phyloP scores from a whole-genome alignment of 2,329 filamentous ascomycete genomes.

The Zymoseptoria pseudotritici region DNA sequence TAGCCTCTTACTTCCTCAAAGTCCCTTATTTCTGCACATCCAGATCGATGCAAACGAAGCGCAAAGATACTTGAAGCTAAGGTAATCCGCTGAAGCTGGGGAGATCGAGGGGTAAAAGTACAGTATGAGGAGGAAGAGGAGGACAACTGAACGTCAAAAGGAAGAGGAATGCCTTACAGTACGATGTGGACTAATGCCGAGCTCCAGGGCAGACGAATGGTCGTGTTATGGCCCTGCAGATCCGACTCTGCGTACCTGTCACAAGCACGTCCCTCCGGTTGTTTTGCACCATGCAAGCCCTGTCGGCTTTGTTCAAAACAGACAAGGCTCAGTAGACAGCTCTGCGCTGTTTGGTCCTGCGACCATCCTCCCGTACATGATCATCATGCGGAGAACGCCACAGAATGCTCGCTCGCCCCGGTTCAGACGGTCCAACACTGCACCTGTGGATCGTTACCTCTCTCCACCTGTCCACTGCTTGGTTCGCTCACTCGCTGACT shows the following conservation, averaged over 20 bases:
- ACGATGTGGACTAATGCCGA: constrained; percentile 5
- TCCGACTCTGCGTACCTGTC: constrained; percentile 12
- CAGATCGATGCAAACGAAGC: not conserved
- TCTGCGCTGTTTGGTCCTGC: constrained; percentile 8
- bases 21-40: not conserved
- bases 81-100: not conserved
- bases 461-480: not conserved
- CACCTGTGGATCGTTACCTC: constrained; percentile 19
- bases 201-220: constrained; percentile 12
- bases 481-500: constrained; percentile 4
- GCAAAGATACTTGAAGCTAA: not conserved
- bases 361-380: constrained; percentile 15
- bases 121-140: constrained; percentile 8
- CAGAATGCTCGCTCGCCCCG: constrained; percentile 14
- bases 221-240: constrained; percentile 17
- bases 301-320: constrained; percentile 24
- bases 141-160: not conserved
- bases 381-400: constrained; percentile 19
- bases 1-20: not conserved
- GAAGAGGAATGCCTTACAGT: not conserved
- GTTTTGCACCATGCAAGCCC: constrained; percentile 26
- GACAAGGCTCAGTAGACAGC: constrained; percentile 6
- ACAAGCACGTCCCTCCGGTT: constrained; percentile 18
- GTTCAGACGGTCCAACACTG: constrained; percentile 12
- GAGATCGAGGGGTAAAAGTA: not conserved